These are phyloP conservation scores for Lactarius hengduanensis DNA, from an alignment of 768 basidiomycete genomes.

Conservation along the genomic window DNA sequence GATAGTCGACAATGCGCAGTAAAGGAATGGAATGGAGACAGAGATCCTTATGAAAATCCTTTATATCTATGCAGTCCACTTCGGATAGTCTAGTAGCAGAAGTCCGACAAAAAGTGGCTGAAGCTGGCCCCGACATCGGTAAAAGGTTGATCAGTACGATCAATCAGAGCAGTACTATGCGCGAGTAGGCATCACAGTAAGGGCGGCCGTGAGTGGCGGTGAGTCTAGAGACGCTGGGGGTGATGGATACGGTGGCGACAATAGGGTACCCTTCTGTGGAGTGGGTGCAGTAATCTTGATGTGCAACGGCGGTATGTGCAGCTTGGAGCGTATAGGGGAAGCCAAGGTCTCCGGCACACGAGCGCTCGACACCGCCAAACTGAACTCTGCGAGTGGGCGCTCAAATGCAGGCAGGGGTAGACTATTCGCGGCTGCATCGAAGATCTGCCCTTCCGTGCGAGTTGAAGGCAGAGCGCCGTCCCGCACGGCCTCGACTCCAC, in stretches of 20 bases:
- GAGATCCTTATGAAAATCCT: slow-evolving; percentile 3
- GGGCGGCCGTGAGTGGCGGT: slow-evolving; percentile 33
- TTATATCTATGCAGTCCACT: slow-evolving; percentile 6
- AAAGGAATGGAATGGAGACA: neutral
- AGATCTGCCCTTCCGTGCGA: slow-evolving; percentile 50
- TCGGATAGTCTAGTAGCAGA: neutral
- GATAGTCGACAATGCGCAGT: neutral
- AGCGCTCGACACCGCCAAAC: slow-evolving; percentile 11
- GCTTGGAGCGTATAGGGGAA: slow-evolving; percentile 22
- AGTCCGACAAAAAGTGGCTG: neutral
- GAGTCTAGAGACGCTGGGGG: slow-evolving; percentile 43
- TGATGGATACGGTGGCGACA: slow-evolving; percentile 40
- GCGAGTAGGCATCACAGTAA: slow-evolving; percentile 9
- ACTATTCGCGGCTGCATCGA: slow-evolving; percentile 46
- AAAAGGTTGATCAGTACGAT: neutral
- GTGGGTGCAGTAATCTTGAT: slow-evolving; percentile 34
- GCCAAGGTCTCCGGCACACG: slow-evolving; percentile 12
- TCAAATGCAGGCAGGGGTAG: slow-evolving; percentile 25
- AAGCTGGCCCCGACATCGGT: too few species aligned
- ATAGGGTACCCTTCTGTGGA: slow-evolving; percentile 18
- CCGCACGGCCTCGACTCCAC: slow-evolving; percentile 69
- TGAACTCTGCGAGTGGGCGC: neutral
- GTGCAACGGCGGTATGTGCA: slow-evolving; percentile 27
- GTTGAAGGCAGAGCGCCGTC: slow-evolving; percentile 70
- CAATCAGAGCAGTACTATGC: slow-evolving; percentile 5